Evolutionary conservation across 192 early-diverging fungal genomes (phyloP).

Genomic region (Lobosporangium transversale): DNA sequence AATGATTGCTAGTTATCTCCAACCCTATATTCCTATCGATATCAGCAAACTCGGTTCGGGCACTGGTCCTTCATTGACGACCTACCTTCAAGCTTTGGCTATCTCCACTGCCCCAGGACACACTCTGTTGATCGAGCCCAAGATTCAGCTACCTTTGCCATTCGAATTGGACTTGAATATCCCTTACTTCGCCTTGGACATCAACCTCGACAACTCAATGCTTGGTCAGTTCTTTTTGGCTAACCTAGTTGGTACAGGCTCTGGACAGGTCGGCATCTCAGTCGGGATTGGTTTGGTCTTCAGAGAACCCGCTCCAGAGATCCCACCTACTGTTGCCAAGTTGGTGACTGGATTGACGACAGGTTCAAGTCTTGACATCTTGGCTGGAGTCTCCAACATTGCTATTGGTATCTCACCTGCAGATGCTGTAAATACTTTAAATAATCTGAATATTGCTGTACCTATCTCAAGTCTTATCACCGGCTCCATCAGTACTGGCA

Average conservation of each 20-base stretch:
- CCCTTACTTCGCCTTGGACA: constrained; percentile 43
- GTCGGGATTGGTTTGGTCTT: constrained; percentile 48
- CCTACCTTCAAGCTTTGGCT: constrained; percentile 33
- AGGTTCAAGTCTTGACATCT: constrained; percentile 24
- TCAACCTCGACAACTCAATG: constrained; percentile 34
- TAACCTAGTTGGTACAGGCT: constrained; percentile 34
- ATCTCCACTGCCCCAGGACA: constrained; percentile 45
- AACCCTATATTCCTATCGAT: constrained; percentile 35
- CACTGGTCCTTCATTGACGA: constrained; percentile 19
- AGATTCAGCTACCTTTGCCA: constrained; percentile 33
- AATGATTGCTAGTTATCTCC: constrained; percentile 22
- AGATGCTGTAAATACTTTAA: constrained; percentile 43
- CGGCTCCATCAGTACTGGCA: constrained; percentile 15
- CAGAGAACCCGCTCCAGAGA: constrained; percentile 27
- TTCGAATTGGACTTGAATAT: constrained; percentile 46
- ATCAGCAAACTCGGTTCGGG: constrained; percentile 27
- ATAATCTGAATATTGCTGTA: constrained; percentile 15
- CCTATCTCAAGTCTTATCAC: constrained; percentile 29
- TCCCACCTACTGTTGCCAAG: constrained; percentile 37
- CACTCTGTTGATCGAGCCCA: constrained; percentile 41
- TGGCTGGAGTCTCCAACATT: constrained; percentile 35
- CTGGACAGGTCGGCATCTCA: constrained; percentile 37
- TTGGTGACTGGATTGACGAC: constrained; percentile 34
- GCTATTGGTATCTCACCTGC: constrained; percentile 38
- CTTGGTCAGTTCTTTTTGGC: constrained; percentile 39